Conservation (phyloP, 2,329 filamentous ascomycete genomes). For the Myriosclerotinia duriaeana region DNA sequence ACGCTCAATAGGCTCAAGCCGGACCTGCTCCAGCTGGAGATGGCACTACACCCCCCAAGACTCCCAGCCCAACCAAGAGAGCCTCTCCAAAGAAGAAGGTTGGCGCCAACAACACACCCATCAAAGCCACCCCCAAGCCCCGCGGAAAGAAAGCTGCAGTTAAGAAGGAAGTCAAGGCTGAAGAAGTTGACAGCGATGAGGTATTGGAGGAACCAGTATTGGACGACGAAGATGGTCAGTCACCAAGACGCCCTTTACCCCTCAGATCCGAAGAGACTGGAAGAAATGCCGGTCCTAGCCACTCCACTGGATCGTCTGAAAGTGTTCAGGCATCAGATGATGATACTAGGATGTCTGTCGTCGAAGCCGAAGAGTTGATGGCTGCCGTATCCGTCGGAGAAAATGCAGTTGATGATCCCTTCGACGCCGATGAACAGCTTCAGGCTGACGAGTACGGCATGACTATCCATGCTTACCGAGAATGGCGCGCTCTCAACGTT, state of each 20-base stretch:
- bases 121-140: not conserved
- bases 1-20: not conserved
- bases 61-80: not conserved
- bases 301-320: not conserved
- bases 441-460: not conserved
- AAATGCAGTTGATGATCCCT: not conserved
- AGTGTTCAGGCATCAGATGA: conserved; percentile 11
- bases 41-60: not conserved
- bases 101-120: not conserved
- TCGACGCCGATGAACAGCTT: not conserved
- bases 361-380: not conserved
- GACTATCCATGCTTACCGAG: not conserved
- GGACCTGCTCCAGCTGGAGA: not conserved
- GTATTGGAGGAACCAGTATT: not conserved
- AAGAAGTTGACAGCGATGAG: not conserved
- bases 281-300: not conserved
- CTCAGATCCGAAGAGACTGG: not conserved
- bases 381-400: not conserved
- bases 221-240: conserved; percentile 14
- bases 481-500: not conserved
- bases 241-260: not conserved
- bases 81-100: conserved; percentile 5
- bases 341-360: not conserved
- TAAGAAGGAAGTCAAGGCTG: not conserved
- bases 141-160: not conserved